A percentile compares a stretch with the other conserved stretches of the same genome.
These are phyloP conservation scores for Chrysanthemum seticuspe DNA, from an alignment of 129 eudicot genomes.

Conservation along the genomic window DNA sequence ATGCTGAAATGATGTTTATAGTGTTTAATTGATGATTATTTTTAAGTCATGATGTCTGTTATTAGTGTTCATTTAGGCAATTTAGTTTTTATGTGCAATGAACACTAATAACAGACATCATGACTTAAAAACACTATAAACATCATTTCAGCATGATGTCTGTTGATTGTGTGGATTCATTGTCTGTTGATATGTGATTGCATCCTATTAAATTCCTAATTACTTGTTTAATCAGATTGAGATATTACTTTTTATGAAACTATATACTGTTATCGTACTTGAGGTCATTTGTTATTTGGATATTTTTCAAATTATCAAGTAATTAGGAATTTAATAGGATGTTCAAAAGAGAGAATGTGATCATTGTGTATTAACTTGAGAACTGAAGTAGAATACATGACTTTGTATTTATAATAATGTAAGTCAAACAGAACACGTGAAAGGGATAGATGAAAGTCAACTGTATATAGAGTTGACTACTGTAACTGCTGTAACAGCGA, in stretches of 20 bases:
- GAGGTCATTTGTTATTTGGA: background rate
- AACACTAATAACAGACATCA: too few relatives aligned
- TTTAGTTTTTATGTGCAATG: too few relatives aligned
- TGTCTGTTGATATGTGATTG: too few relatives aligned
- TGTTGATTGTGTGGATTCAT: slow-evolving; percentile 12
- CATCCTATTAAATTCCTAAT: too few relatives aligned
- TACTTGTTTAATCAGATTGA: background rate
- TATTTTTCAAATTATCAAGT: background rate
- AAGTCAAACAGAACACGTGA: background rate
- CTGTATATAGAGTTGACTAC: background rate
- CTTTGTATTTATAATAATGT: background rate
- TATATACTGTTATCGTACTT: background rate
- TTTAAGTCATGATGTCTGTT: too few relatives aligned
- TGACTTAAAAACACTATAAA: too few relatives aligned
- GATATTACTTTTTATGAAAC: slow-evolving; percentile 4
- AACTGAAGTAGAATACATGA: background rate
- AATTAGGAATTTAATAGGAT: background rate
- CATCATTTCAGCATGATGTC: too few relatives aligned
- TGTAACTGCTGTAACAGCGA: slow-evolving; percentile 2
- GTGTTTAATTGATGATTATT: too few relatives aligned
- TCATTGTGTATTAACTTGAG: background rate
- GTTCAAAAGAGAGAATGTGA: background rate
- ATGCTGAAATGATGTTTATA: too few relatives aligned
- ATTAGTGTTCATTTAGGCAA: too few relatives aligned
- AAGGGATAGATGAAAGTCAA: slow-evolving; percentile 1